Evolutionary conservation across 2,329 filamentous ascomycete genomes (phyloP).

Genomic region (Phaeosphaeriaceae sp.): DNA sequence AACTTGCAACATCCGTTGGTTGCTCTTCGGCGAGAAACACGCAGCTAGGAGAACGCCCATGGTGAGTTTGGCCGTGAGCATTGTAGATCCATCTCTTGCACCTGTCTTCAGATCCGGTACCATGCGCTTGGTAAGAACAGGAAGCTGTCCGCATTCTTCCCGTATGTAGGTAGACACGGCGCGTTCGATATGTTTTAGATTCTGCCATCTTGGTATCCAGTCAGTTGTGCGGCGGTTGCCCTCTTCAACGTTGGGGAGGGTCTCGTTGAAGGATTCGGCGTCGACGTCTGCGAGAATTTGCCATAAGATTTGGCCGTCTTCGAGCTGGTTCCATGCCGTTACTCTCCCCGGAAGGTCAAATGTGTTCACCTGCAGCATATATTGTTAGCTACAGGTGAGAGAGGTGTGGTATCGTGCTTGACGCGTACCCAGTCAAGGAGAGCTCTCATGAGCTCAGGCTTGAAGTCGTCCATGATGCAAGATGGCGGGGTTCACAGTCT

Average conservation of each 20-base stretch:
- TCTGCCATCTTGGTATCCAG: conserved; percentile 61
- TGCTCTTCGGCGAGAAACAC: conserved; percentile 56
- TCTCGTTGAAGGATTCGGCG: conserved; percentile 55
- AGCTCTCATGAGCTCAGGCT: conserved; percentile 48
- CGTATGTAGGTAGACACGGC: conserved; percentile 57
- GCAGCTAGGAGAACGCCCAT: conserved; percentile 57
- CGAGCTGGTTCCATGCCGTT: conserved; percentile 51
- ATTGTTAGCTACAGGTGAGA: conserved; percentile 8
- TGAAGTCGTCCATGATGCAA: conserved; percentile 47
- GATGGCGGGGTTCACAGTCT: conserved; percentile 19
- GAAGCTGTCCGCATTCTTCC: conserved; percentile 52
- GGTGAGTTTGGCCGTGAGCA: conserved; percentile 52
- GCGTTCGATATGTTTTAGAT: conserved; percentile 58
- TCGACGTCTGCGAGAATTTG: conserved; percentile 56
- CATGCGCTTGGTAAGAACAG: conserved; percentile 48
- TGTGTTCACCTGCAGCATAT: conserved; percentile 49
- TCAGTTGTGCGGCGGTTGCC: conserved; percentile 50
- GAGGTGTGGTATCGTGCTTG: neutral
- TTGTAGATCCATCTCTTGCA: conserved; percentile 52
- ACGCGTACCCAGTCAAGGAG: conserved; percentile 48
- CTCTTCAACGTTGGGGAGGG: conserved; percentile 54
- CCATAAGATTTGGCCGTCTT: conserved; percentile 57
- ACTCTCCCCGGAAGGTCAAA: conserved; percentile 50
- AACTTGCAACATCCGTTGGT: conserved; percentile 55
- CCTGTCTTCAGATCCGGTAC: conserved; percentile 57